phyloP scores from a whole-genome alignment of 1,284 basidiomycete species.

The Malassezia globosa region DNA sequence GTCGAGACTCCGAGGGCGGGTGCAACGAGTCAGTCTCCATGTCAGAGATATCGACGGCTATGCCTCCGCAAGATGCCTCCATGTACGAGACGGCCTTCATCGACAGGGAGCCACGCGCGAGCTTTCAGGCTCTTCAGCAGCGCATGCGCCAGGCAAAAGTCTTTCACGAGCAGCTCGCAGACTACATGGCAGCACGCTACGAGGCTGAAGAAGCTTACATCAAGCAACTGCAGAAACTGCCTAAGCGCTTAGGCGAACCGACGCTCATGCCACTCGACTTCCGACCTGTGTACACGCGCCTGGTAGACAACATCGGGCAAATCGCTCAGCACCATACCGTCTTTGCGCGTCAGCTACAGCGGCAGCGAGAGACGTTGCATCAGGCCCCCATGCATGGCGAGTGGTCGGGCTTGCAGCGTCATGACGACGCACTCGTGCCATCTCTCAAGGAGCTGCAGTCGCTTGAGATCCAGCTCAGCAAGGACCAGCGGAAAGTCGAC shows the following conservation, averaged over 20 bases:
- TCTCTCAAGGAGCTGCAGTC: slow-evolving; percentile 35
- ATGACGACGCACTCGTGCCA: slow-evolving; percentile 34
- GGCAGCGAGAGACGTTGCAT: slow-evolving; percentile 45
- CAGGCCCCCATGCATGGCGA: slow-evolving; percentile 30
- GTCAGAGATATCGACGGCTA: too few species aligned
- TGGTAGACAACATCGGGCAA: slow-evolving; percentile 40
- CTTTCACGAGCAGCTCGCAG: slow-evolving; percentile 46
- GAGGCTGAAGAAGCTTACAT: slow-evolving; percentile 51
- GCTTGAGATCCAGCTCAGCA: slow-evolving; percentile 38
- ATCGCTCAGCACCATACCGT: slow-evolving; percentile 35
- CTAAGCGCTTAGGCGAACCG: slow-evolving; percentile 40
- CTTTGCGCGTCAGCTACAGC: slow-evolving; percentile 33
- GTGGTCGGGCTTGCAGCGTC: slow-evolving; percentile 30
- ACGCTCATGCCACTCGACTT: slow-evolving; percentile 34
- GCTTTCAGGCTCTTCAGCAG: slow-evolving; percentile 17
- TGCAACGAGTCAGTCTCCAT: too few species aligned
- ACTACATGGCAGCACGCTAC: slow-evolving; percentile 51
- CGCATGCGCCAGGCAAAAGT: slow-evolving; percentile 33
- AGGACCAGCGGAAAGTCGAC: slow-evolving; percentile 40
- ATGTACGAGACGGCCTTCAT: not conserved
- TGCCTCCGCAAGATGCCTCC: too few species aligned
- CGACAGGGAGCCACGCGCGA: slow-evolving; percentile 11
- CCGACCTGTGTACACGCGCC: slow-evolving; percentile 40
- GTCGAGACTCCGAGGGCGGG: too few species aligned
- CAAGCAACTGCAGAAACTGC: slow-evolving; percentile 50